These are phyloP conservation scores for Sanghuangporus baumii DNA, from an alignment of 1,284 basidiomycete genomes.

Conservation along the genomic window DNA sequence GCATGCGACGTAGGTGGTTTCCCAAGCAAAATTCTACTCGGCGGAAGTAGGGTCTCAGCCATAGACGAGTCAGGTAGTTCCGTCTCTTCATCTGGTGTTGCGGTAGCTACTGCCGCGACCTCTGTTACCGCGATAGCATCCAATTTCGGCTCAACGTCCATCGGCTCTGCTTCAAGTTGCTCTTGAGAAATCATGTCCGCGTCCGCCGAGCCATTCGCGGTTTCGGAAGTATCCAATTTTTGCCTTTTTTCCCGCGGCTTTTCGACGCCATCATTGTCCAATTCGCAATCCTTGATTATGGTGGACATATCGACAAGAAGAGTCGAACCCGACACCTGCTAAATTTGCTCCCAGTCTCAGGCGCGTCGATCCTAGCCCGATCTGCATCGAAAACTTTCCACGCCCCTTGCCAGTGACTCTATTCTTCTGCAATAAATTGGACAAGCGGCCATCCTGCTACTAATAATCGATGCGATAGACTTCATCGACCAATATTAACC, in stretches of 20 bases:
- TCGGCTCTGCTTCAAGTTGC: conserved; percentile 14
- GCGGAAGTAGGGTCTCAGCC: conserved; percentile 54
- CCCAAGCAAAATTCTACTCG: conserved; percentile 63
- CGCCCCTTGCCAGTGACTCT: not conserved
- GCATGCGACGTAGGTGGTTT: conserved; percentile 44
- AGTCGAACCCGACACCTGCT: not conserved
- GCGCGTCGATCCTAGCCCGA: not conserved
- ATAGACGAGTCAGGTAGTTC: conserved; percentile 6
- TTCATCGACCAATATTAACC: conserved; percentile 17
- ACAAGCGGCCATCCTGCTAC: not conserved
- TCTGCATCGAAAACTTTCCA: too few species aligned
- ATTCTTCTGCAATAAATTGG: not conserved
- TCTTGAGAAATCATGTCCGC: not conserved
- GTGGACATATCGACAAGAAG: not conserved
- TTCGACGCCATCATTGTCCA: not conserved
- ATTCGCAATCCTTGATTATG: not conserved
- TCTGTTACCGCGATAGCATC: not conserved
- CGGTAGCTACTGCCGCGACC: not conserved
- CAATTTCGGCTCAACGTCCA: conserved; percentile 14
- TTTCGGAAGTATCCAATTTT: conserved; percentile 3
- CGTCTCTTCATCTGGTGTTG: not conserved
- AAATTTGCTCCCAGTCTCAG: not conserved
- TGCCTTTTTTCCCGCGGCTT: conserved; percentile 8
- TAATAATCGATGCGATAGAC: conserved; percentile 1
- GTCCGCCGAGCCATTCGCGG: not conserved